Evolutionary conservation across 2,329 filamentous ascomycete species (phyloP).

Genomic region (Stachybotrys chlorohalonatus): DNA sequence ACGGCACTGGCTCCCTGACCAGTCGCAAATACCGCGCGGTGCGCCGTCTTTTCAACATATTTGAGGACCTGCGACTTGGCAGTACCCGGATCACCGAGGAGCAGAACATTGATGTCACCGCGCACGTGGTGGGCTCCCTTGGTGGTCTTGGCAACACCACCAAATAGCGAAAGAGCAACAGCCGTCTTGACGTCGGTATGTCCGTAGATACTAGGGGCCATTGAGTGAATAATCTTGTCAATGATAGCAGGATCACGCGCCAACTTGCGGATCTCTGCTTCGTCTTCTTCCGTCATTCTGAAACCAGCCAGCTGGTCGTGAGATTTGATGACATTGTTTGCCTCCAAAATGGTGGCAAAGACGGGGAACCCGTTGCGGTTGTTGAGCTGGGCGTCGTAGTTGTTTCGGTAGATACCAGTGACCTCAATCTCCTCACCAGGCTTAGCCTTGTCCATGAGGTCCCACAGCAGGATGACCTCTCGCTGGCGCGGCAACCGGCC

Average conservation of each 20-base stretch:
- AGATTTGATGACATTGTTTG: conserved; percentile 93
- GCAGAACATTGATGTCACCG: conserved; percentile 94
- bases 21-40: conserved; percentile 93
- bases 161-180: conserved; percentile 86
- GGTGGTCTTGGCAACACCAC: conserved; percentile 86
- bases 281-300: conserved; percentile 88
- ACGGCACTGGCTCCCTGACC: conserved; percentile 96
- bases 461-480: conserved; percentile 92
- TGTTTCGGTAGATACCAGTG: conserved; percentile 95
- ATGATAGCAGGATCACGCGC: conserved; percentile 84
- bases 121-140: conserved; percentile 83
- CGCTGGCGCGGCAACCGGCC: conserved; percentile 87
- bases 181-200: conserved; percentile 97
- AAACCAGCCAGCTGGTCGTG: conserved; percentile 97
- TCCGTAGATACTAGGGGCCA: conserved; percentile 95
- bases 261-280: conserved; percentile 80
- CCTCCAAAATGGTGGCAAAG: conserved; percentile 94
- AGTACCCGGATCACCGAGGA: conserved; percentile 94
- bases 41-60: conserved; percentile 95
- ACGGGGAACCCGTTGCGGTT: conserved; percentile 98
- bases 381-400: conserved; percentile 94
- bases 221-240: conserved; percentile 85
- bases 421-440: conserved; percentile 97
- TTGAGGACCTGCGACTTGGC: conserved; percentile 97
- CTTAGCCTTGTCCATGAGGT: conserved; percentile 93